Evolutionary conservation across 83 land plant genomes (phyloP), one percentile per base, ranked within the genome.

Genomic region (Larix sibirica): DNA sequence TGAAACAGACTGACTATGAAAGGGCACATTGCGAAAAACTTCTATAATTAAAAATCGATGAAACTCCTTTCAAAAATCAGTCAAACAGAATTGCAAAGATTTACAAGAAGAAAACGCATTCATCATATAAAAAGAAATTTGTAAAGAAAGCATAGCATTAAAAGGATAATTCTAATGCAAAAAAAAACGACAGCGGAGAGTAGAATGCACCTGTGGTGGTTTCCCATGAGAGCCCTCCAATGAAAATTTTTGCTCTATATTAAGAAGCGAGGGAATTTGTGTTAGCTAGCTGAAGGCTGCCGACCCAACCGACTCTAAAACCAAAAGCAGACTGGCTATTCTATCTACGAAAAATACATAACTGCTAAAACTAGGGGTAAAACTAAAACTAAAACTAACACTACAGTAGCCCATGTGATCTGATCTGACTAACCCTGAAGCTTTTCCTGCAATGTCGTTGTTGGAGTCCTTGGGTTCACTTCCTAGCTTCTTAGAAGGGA

Each of bases 171-270:
- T 50, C 56, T 50, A 10, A 50, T 10, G 13, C 50, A 0, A 50
- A 9, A 10, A 1, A 50, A 28, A 28, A 54, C 2, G 3, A 0
- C 14, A 12, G 13, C 3, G 56, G 56, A 10, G 12, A 50, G 9
- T 10, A 50, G 12, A 10, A 12, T 12, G 14, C 12, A 73, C 77
- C 77, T 73, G 77, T 73, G 18, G 77, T 40, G 56, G 77, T 73
- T 42, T 73, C 77, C 77, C 77, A 73, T 73, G 77, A 73, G 24
- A 73, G 77, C 10, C 77, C 77, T 20, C 77, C 77, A 3, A 73
- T 73, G 77, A 73, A 73, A 21, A 73, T 18, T 73, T 73, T 73
- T 18, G 12, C 77, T 73, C 77, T 73, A 73, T 40, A 73, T 69
- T 6, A 36, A 69, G 12, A 73, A 73, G 33, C 56, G 44, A 42